Base-by-base conservation (phyloP, 148 eudicot species). In the Diospyros kaki region DNA sequence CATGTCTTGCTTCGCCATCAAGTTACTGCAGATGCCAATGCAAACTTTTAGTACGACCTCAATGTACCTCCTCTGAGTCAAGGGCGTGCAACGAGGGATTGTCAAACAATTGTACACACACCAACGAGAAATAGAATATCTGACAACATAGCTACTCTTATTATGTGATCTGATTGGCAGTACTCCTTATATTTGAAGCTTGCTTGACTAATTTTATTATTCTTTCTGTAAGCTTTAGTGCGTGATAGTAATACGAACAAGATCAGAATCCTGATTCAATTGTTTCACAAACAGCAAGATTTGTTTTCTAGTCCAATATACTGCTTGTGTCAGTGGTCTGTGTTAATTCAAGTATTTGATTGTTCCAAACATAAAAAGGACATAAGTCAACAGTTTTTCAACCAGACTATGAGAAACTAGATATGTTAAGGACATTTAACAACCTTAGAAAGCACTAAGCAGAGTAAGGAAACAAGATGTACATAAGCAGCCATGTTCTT, bases 1-100 rank as follows among this genome's bases (percentile, higher is more conserved):
- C 92, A 94, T 84, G 71, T 94, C 92, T 81, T 94, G 98, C 88
- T 89, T 94, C 60, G 97, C 97, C 98, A 94, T 94, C 77, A 94
- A 81, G 79, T 94, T 94, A 90, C 95, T 94, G 89, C 84, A 80
- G 50, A 69, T 53, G 42, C 53, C 73, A 70, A 69, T 13, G 15
- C 40, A 38, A 61, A 11, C 64, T 18, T 9, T 62, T 50, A 48
- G 13, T 18, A 59, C 9, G 28, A 10, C 56, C 54, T 73, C 18
- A 7, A 48, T 46, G 15, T 2, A 7, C 39, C 39, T 38, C 15
- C 55, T 15, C 45, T 9, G 4, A 5, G 66, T 17, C 4, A 18
- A 59, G 2, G 45, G 12, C 9, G 55, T 41, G 15, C 14, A 58
- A 8, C 12, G 2, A 9, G 56, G 48, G 60, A 71, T 56, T 44